These are phyloP conservation scores for Fraxinus floribunda DNA, from an alignment of 305 asterid genomes.

Conservation along the genomic window DNA sequence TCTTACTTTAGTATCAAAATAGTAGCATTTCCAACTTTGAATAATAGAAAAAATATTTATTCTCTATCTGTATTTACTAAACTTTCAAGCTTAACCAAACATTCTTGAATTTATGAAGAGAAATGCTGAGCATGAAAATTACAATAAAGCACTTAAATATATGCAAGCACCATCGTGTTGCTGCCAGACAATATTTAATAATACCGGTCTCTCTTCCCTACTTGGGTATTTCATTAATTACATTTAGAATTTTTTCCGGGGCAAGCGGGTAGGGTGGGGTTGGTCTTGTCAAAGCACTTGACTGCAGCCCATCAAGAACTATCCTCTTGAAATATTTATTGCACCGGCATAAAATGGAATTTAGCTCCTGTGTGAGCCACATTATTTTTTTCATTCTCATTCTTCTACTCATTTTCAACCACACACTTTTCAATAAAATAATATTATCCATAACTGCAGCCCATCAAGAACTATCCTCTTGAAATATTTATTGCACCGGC, in stretches of 20 bases:
- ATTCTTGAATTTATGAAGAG: neutral
- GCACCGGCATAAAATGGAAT: neutral
- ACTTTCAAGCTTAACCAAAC: neutral
- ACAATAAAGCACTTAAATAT: neutral
- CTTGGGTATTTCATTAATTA: neutral
- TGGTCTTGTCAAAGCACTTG: neutral
- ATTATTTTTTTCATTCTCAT: no score
- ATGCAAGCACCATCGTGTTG: neutral
- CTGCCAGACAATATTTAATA: neutral
- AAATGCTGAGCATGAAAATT: neutral
- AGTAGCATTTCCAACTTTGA: neutral
- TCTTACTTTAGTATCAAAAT: neutral
- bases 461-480: neutral
- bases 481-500: neutral
- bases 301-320: neutral
- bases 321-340: neutral
- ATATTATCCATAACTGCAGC: neutral
- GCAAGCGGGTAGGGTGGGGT: neutral
- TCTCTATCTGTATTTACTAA: neutral
- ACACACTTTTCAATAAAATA: no score
- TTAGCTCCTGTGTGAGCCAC: no score
- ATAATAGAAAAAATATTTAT: neutral
- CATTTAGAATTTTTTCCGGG: neutral
- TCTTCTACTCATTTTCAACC: no score
- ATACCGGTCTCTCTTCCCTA: neutral